Evolutionary conservation across 2,329 filamentous ascomycete species (phyloP).

Genomic region (Periconia sp.): DNA sequence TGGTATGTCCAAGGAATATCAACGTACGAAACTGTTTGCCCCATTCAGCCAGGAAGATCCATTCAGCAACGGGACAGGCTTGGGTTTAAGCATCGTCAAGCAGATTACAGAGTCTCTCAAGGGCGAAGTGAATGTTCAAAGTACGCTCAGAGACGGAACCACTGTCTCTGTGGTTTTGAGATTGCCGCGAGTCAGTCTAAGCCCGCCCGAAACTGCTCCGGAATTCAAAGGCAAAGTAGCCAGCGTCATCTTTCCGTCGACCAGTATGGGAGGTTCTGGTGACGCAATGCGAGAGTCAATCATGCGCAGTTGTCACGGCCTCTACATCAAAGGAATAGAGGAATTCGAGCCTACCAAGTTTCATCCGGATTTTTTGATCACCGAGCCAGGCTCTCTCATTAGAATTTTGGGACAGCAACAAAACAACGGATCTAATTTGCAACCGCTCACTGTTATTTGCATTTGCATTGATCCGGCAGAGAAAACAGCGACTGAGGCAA

Average conservation of each 20-base stretch:
- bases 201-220: constrained; percentile 14
- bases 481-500: constrained; percentile 24
- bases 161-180: constrained; percentile 25
- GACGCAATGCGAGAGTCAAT: constrained; percentile 28
- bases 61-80: constrained; percentile 34
- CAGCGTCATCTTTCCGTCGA: constrained; percentile 25
- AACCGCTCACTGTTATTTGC: constrained; percentile 26
- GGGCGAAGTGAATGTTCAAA: constrained; percentile 36
- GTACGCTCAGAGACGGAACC: constrained; percentile 29
- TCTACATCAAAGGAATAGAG: constrained; percentile 22
- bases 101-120: constrained; percentile 37
- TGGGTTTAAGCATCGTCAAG: constrained; percentile 40
- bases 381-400: constrained; percentile 27
- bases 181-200: constrained; percentile 16
- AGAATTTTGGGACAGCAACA: constrained; percentile 18
- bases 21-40: constrained; percentile 32
- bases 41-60: constrained; percentile 41
- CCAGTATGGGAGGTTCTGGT: constrained; percentile 22
- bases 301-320: constrained; percentile 24
- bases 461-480: constrained; percentile 31
- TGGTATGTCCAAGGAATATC: constrained; percentile 39
- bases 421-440: constrained; percentile 13
- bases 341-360: constrained; percentile 13
- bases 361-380: constrained; percentile 27
- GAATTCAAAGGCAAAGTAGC: constrained; percentile 21